phyloP scores from a whole-genome alignment of 164 flowering plant species.

The Akebia trifoliata region DNA sequence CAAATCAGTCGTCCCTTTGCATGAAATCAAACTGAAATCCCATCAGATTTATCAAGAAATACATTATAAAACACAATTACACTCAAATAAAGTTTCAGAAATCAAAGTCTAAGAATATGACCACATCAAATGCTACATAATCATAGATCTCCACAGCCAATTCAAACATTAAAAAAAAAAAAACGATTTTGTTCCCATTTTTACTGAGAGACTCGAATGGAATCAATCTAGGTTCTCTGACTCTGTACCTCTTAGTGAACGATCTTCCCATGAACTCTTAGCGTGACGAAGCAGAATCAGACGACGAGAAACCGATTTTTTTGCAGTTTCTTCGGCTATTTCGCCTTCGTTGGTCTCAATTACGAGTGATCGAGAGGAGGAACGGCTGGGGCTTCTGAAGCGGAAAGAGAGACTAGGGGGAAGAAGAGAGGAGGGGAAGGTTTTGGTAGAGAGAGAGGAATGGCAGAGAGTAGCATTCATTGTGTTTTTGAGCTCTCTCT shows the following conservation, averaged over 20 bases:
- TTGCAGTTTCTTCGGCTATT: constrained; percentile 12
- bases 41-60: no score
- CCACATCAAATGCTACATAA: background rate
- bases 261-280: constrained; percentile 55
- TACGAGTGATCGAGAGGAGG: constrained; percentile 17
- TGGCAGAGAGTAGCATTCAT: no score
- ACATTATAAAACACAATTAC: no score
- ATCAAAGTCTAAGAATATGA: no score
- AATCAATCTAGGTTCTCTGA: background rate
- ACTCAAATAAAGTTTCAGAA: no score
- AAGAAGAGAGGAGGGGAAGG: background rate
- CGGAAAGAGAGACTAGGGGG: background rate
- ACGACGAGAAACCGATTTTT: constrained; percentile 44
- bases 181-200: no score
- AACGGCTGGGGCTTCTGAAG: constrained; percentile 14
- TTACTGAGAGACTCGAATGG: no score
- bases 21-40: background rate
- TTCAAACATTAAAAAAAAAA: no score
- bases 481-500: no score
- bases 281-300: constrained; percentile 83
- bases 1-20: background rate
- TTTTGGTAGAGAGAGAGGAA: constrained; percentile 3
- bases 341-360: constrained; percentile 20
- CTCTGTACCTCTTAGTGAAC: constrained; percentile 47
- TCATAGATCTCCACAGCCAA: background rate